phyloP scores from a whole-genome alignment of 2,329 filamentous ascomycete genomes.

The Hypomyces perniciosus region DNA sequence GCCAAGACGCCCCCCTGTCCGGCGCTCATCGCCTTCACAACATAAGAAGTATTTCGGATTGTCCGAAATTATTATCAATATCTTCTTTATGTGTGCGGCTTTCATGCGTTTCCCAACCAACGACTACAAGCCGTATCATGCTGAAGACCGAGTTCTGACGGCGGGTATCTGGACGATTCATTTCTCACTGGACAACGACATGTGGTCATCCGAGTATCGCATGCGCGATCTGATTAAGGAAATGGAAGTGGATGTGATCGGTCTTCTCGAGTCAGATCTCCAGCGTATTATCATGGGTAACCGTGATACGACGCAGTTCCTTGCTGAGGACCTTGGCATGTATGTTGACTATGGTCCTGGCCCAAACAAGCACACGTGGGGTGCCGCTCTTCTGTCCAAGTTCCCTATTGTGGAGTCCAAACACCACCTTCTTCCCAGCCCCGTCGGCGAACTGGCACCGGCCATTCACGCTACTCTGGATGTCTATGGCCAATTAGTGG shows the following conservation, averaged over 20 bases:
- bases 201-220: conserved; percentile 95
- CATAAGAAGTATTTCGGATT: conserved; percentile 48
- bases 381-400: conserved; percentile 84
- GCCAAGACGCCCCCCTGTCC: conserved; percentile 31
- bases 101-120: conserved; percentile 91
- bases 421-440: conserved; percentile 88
- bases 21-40: conserved; percentile 28
- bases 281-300: conserved; percentile 99
- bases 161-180: conserved; percentile 99
- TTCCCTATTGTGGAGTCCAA: conserved; percentile 97
- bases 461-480: conserved; percentile 96
- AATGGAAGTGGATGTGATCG: conserved; percentile 93
- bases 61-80: conserved; percentile 67
- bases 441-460: conserved; percentile 89
- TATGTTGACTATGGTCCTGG: conserved; percentile 96
- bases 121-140: conserved; percentile 85
- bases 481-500: conserved; percentile 81
- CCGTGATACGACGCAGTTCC: conserved; percentile 88
- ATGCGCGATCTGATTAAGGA: conserved; percentile 89
- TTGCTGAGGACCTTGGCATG: conserved; percentile 96
- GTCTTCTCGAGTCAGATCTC: conserved; percentile 86
- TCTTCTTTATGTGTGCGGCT: conserved; percentile 72
- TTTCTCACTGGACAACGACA: conserved; percentile 95
- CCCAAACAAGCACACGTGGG: conserved; percentile 99
- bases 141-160: conserved; percentile 79